Base-by-base conservation (phyloP, 352 stramenopile species). In the Pythium insidiosum region DNA sequence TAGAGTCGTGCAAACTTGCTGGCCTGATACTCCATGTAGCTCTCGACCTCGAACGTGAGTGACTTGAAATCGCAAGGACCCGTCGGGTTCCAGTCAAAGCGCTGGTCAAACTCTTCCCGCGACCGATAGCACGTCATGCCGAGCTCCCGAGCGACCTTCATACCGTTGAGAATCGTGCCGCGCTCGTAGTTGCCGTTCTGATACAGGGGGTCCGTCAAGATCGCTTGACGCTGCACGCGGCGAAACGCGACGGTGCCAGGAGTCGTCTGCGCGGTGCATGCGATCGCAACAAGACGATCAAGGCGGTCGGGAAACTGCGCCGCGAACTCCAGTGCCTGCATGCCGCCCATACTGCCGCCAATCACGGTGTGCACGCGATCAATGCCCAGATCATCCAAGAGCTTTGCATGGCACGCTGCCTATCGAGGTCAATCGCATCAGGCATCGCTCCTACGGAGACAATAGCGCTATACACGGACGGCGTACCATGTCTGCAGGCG, bases 61-160 rank as follows among this genome's bases (percentile, higher is more conserved):
- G 65, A 63, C 49, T 75, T 81, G 43, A 90, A 89, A 31, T 90
- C 66, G 53, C 68, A 68, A 12, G 58, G 56, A 3, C 74, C 76
- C 4, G 65, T 86, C 0, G 81, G 81, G 38, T 88, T 81, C 84
- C 82, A 95, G 57, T 94, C 73, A 50, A 95, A 95, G 4, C 80
- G 64, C 2, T 61, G 53, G 47, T 95, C 82, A 37, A 95, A 91
- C 53, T 92, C 84, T 47, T 93, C 79, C 16, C 79, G 78, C 10
- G 76, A 90, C n/a, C 84, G 80, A 58, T 95, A 94, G 59, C 79
- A 91, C 47, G 75, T 92, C 69, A 91, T 93, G 19, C 82, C 84
- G 1, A 95, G 59, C 53, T 92, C 77, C 13, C 84, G 75, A 5
- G 84, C 84, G 28, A 95, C 64, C 35, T 88, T 82, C 76, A 95